These are phyloP conservation scores for Trichoderma afroharzianum DNA, from an alignment of 2,329 filamentous ascomycete species.

Conservation along the genomic window DNA sequence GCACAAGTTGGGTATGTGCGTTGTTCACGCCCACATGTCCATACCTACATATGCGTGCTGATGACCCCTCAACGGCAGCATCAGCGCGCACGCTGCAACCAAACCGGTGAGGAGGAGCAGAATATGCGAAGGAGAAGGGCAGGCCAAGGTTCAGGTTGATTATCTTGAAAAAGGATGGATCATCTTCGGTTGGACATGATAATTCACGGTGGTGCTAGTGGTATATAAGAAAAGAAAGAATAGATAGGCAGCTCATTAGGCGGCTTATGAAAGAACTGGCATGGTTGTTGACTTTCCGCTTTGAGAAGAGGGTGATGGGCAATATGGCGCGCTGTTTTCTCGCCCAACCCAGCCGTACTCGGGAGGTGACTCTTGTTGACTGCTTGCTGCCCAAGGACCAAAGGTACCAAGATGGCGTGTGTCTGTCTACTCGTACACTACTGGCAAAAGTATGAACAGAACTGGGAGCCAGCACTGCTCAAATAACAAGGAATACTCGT, in stretches of 20 bases:
- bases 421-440: not conserved
- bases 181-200: not conserved
- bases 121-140: not conserved
- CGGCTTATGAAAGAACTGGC: not conserved
- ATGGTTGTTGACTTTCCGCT: not conserved
- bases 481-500: not conserved
- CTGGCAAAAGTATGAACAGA: not conserved
- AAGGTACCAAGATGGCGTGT: not conserved
- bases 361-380: not conserved
- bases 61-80: constrained; percentile 12
- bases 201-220: not conserved
- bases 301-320: not conserved
- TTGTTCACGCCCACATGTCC: constrained; percentile 7
- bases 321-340: not conserved
- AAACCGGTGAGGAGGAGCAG: constrained; percentile 6
- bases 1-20: constrained; percentile 1
- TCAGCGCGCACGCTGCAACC: constrained; percentile 7
- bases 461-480: not conserved
- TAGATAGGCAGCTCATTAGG: not conserved
- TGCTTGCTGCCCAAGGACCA: constrained; percentile 3
- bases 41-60: constrained; percentile 14
- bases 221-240: not conserved
- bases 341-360: not conserved
- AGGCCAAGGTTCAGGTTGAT: not conserved
- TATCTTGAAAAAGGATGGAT: not conserved